Base-by-base conservation (phyloP, 345 rosid genomes). In the Gossypium sturtianum region DNA sequence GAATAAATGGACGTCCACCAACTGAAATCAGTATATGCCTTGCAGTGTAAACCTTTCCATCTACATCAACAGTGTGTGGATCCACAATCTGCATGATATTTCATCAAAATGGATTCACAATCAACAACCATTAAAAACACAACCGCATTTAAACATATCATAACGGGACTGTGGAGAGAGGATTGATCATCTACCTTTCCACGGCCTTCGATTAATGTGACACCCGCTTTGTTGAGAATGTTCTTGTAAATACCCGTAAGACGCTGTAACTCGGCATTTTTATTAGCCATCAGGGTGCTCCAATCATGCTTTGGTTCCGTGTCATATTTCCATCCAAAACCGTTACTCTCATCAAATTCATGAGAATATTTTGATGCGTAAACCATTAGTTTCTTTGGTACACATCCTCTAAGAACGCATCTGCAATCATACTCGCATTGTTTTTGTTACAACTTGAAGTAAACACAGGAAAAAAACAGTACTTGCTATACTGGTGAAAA, bases 321-420 rank as follows among this genome's bases (percentile, higher is more conserved):
- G 44, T 85, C 95, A 76, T 89, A 89, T 34, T 80, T 86, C 97
- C 98, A 92, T 67, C 98, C 98, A 83, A 87, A 94, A 20, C 98
- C 98, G 57, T 72, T 74, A 82, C 98, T 92, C 78, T 94, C 97
- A 59, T 94, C 98, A 74, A 92, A 92, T 77, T 94, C 98, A 73
- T 94, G 97, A 79, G 84, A 73, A 76, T 82, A 94, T 82, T 92
- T 94, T 38, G 98, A 94, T 17, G 97, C 85, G 29, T 90, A 94
- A 43, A 94, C 98, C 43, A 94, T 87, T 65, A 94, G 72, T 75
- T 94, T 94, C 90, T 94, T 92, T n/a, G 98, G 98, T 15, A 94
- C 94, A 75, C 98, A 94, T 77, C 98, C 97, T 67, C 98, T 89
- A n/a, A 94, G 88, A 0, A 94, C 97, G 82, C 98, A 94, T 68